Base-by-base conservation (phyloP, 176 grass and related monocot species). In the Calamus simplicifolius region DNA sequence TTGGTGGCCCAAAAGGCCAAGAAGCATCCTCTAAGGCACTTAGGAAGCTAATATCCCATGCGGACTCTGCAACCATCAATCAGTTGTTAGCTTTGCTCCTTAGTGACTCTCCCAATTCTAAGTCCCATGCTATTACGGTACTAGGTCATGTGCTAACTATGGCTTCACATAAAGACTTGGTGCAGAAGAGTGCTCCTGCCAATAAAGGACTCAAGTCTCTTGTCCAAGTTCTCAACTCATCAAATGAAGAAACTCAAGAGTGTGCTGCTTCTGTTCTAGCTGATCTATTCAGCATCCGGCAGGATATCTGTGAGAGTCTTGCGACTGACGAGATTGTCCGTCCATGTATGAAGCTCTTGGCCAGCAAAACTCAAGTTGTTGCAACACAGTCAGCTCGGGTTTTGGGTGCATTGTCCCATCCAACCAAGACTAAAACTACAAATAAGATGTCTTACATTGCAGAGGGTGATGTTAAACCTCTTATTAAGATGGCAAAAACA, bases 321-420 rank as follows among this genome's bases (percentile, higher is more conserved):
- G 84, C 73, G 57, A 97, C 76, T 52, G 79, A 91, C 73, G 93
- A 97, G 83, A 87, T 97, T 66, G 72, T 97, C 56, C 76, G 88
- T 69, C 87, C 93, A 72, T 97, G 78, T 71, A 85, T 97, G 73
- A 91, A 97, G 71, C 84, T 97, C 85, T 81, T 97, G 84, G 80
- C 92, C 61, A 97, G 84, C 66, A 77, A 83, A 72, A 81, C 82
- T 63, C 93, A 75, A 77, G 75, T 81, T 62, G 79, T 84, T 56
- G 84, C 93, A 66, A 88, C 93, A 73, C 87, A 97, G 29, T 97
- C 87, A 68, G 87, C 81, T 29, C 69, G 93, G 85, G 87, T 84
- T 77, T 81, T 97, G 80, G 87, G 87, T 76, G 92, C 92, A 18
- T 77, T 97, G 16, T 82, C 86, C 16, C 73, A 62, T 56, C 82